Percentiles rank a stretch among this genome's conserved stretches.
phyloP scores from a whole-genome alignment of 495 filamentous ascomycete species.

The Penicillium bialowiezense region DNA sequence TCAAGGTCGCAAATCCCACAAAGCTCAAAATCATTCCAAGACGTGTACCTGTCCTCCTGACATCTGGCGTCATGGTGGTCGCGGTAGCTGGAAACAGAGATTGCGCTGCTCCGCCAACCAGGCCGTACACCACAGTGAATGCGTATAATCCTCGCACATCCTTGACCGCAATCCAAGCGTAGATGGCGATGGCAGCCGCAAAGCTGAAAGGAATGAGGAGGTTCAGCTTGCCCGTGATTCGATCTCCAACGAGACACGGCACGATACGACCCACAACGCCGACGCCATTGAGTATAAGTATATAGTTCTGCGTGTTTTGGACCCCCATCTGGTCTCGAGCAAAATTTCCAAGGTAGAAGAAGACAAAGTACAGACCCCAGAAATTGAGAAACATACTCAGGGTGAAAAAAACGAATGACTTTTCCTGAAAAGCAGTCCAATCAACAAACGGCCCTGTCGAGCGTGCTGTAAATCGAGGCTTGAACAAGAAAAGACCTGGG shows the following conservation, averaged over 20 bases:
- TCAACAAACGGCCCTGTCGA: conserved; percentile 54
- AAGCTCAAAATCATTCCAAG: conserved; percentile 74
- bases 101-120: conserved; percentile 59
- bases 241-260: conserved; percentile 55
- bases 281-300: conserved; percentile 64
- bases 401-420: conserved; percentile 59
- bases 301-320: conserved; percentile 35
- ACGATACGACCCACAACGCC: conserved; percentile 58
- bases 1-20: conserved; percentile 61
- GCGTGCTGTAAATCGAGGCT: conserved; percentile 49
- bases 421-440: conserved; percentile 56
- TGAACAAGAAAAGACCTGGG: background rate
- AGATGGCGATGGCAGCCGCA: conserved; percentile 38
- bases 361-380: conserved; percentile 63
- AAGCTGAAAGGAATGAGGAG: conserved; percentile 42
- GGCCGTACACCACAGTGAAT: conserved; percentile 56
- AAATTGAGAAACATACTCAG: conserved; percentile 53
- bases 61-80: conserved; percentile 54
- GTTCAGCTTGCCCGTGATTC: conserved; percentile 50
- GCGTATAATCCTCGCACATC: conserved; percentile 47
- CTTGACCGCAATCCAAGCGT: conserved; percentile 26
- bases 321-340: conserved; percentile 49
- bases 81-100: conserved; percentile 55
- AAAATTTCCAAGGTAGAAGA: conserved; percentile 61
- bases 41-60: conserved; percentile 59